Percentiles rank a stretch among this genome's conserved stretches.
Evolutionary conservation across 2,329 filamentous ascomycete genomes (phyloP).

Genomic region (Clonostachys chloroleuca): DNA sequence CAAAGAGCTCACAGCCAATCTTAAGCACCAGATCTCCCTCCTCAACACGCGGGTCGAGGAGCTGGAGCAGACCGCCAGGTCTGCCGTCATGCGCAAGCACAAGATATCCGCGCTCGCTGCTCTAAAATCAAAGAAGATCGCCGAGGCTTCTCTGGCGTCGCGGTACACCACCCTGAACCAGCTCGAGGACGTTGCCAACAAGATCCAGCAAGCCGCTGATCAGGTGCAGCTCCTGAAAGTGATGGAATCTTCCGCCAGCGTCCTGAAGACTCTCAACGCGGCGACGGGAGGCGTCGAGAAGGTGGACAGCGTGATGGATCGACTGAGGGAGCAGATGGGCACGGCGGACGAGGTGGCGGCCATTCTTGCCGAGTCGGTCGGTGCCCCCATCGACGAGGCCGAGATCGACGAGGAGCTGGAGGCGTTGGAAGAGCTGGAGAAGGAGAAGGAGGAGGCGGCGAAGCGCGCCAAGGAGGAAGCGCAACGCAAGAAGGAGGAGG

Average conservation of each 20-base stretch:
- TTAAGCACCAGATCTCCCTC: constrained; percentile 67
- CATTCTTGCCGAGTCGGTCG: constrained; percentile 63
- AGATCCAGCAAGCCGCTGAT: constrained; percentile 80
- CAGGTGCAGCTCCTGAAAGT: constrained; percentile 79
- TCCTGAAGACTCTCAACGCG: constrained; percentile 68
- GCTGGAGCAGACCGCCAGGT: constrained; percentile 61
- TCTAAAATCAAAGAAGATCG: constrained; percentile 77
- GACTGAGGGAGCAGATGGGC: constrained; percentile 73
- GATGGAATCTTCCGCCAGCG: constrained; percentile 73
- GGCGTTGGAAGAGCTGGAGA: constrained; percentile 61
- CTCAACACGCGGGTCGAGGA: constrained; percentile 64
- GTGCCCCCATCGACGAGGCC: constrained; percentile 62
- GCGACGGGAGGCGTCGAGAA: constrained; percentile 72
- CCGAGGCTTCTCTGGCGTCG: constrained; percentile 68
- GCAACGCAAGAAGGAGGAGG: constrained; percentile 33
- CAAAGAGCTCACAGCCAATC: constrained; percentile 69
- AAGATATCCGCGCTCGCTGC: constrained; percentile 70
- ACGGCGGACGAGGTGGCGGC: constrained; percentile 78
- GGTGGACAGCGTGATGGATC: constrained; percentile 73
- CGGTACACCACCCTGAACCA: constrained; percentile 72
- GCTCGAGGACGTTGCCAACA: constrained; percentile 77
- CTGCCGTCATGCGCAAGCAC: constrained; percentile 70
- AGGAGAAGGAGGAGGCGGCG: constrained; percentile 43
- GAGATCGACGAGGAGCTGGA: constrained; percentile 89
- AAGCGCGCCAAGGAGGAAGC: constrained; percentile 37